phyloP scores from a whole-genome alignment of 1,139 yeast genomes.

The Scheffersomyces titani region DNA sequence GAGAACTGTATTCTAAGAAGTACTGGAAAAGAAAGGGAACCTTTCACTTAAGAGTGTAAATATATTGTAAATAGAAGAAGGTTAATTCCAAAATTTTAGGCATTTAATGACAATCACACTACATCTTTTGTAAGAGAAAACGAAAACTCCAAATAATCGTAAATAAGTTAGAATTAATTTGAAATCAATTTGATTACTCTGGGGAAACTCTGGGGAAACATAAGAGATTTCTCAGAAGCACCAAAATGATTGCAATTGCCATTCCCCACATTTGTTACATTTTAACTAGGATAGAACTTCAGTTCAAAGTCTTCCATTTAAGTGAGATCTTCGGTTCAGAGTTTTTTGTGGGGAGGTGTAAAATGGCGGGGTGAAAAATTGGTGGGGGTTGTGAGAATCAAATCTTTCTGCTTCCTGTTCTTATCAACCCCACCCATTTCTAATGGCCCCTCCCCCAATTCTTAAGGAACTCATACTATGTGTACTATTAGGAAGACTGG shows the following conservation, averaged over 20 bases:
- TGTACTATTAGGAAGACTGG: neutral
- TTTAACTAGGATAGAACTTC: neutral
- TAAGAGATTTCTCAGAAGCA: neutral
- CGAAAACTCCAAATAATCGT: neutral
- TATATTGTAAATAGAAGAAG: neutral
- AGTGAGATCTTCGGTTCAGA: neutral
- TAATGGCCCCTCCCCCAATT: neutral
- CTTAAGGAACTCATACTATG: neutral
- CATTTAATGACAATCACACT: neutral
- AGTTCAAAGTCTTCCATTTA: neutral
- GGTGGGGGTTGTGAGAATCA: neutral
- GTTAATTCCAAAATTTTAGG: neutral
- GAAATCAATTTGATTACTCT: neutral
- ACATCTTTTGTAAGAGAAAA: no score
- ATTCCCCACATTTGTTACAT: neutral
- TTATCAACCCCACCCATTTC: neutral
- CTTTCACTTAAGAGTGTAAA: neutral
- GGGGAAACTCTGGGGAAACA: neutral
- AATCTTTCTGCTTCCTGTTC: neutral
- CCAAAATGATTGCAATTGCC: neutral
- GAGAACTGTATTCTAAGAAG: slow-evolving; percentile 57
- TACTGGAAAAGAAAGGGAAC: slow-evolving; percentile 37
- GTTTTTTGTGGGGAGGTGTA: neutral
- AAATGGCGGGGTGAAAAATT: neutral
- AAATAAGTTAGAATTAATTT: no score